Conservation (phyloP, 2,329 filamentous ascomycete species). For the Eutypa lata region DNA sequence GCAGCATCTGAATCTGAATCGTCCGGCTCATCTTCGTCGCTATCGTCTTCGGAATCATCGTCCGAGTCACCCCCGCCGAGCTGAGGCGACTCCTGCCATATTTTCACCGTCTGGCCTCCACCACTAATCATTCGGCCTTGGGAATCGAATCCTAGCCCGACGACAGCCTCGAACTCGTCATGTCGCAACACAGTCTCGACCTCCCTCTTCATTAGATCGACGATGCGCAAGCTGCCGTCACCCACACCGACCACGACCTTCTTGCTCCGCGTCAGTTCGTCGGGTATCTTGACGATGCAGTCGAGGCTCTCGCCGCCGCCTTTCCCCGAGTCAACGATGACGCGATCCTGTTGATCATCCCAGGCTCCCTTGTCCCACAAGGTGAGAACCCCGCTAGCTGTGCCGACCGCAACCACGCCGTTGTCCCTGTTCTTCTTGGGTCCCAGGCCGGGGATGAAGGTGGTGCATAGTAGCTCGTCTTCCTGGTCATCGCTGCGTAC, state of each 20-base stretch:
- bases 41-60: constrained; percentile 48
- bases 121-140: constrained; percentile 85
- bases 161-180: constrained; percentile 83
- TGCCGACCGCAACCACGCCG: constrained; percentile 74
- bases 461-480: constrained; percentile 81
- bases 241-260: constrained; percentile 77
- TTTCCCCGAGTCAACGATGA: constrained; percentile 66
- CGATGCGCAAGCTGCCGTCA: constrained; percentile 74
- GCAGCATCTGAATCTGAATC: constrained; percentile 41
- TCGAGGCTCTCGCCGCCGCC: constrained; percentile 76
- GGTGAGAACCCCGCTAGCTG: constrained; percentile 76
- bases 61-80: constrained; percentile 41
- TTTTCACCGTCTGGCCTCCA: constrained; percentile 80
- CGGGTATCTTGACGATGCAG: constrained; percentile 68
- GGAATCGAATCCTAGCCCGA: constrained; percentile 79
- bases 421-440: constrained; percentile 64
- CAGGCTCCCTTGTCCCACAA: constrained; percentile 92
- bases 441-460: constrained; percentile 73
- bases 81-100: constrained; percentile 76
- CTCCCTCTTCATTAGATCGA: constrained; percentile 71
- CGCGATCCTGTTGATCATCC: constrained; percentile 91
- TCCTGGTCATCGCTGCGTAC: constrained; percentile 92
- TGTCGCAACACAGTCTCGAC: constrained; percentile 68
- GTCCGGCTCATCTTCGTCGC: constrained; percentile 45
- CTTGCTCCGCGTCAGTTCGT: constrained; percentile 66